These are phyloP conservation scores for Senna siamea DNA, from an alignment of 306 rosid species.

Conservation along the genomic window DNA sequence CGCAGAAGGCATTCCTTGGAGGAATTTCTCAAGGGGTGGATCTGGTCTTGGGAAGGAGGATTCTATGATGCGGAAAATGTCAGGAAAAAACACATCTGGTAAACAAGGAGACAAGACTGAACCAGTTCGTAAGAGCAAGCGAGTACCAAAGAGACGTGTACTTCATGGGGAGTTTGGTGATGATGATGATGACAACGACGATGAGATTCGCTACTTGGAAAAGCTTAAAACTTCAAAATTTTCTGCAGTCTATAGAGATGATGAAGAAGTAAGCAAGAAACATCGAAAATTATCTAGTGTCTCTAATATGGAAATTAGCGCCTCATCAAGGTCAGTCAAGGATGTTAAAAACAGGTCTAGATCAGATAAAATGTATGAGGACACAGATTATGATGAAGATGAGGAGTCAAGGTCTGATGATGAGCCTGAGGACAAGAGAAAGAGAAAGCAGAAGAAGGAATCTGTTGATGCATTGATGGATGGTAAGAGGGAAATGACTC, in stretches of 20 bases:
- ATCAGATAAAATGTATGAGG: neutral
- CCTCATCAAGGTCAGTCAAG: constrained; percentile 35
- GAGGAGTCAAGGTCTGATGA: constrained; percentile 76
- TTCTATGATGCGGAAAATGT: constrained; percentile 56
- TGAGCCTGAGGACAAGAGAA: constrained; percentile 70
- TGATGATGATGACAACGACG: constrained; percentile 76
- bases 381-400: constrained; percentile 49
- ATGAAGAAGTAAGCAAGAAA: constrained; percentile 79
- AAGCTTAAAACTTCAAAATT: constrained; percentile 78
- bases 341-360: neutral
- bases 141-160: constrained; percentile 79
- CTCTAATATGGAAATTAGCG: constrained; percentile 60
- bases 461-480: constrained; percentile 64
- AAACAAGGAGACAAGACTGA: constrained; percentile 17
- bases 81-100: constrained; percentile 55
- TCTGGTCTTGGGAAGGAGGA: constrained; percentile 69
- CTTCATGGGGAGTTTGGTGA: constrained; percentile 72
- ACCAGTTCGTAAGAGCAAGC: constrained; percentile 40
- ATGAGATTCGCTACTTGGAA: constrained; percentile 89
- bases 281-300: constrained; percentile 81
- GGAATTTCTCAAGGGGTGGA: constrained; percentile 77
- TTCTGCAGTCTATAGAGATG: constrained; percentile 67
- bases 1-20: constrained; percentile 92
- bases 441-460: constrained; percentile 81
- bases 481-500: constrained; percentile 56